Evolutionary conservation across 164 flowering plant genomes (phyloP), one percentile per base, ranked within the genome.

Genomic region (Cinnamomum micranthum): DNA sequence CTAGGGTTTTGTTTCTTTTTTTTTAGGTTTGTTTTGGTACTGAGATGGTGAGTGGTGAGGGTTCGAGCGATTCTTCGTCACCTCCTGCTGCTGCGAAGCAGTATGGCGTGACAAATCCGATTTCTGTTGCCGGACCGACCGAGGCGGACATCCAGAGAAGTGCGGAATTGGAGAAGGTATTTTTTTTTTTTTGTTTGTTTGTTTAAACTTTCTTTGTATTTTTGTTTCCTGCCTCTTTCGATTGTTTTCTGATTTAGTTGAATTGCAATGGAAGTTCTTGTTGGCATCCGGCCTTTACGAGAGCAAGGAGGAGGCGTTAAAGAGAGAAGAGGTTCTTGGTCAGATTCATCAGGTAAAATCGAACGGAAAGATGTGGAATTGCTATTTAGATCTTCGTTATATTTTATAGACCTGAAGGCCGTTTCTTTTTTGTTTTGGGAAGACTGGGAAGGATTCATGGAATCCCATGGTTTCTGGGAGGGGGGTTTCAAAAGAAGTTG

Each of bases 121-220:
- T 95, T 47, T 95, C 98, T 6, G 22, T 79, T 27, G 86, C 96
- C 6, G 94, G 93, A 23, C 97, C 99, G 0, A 78, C 80, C 2
- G 85, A 86, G 17, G 85, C 81, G 1, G 99, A 92, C 84, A 14
- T 84, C n/a, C 87, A 80, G 70, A 86, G 88, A 28, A 93, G 79
- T 67, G 28, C 67, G 14, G 94, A 89, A 74, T 80, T 93, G 83
- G 93, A 91, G 73, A 93, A 90, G 89, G 96, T 89, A 47, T 70
- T 64, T 67, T 19, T 27, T 11, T 11, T 63, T 24, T 19, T 27
- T 11, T 11, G 41, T 24, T 2, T 52, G 5, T 51, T 52, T 41
- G 28, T 27, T 28, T 19, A 6, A 23, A 52, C 15, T 60, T 50
- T 4, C 11, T 65, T 82, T 35, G 20, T 59, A 13, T 60, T 73